These are phyloP conservation scores for Lophium mytilinum DNA, from an alignment of 495 filamentous ascomycete species.

Conservation along the genomic window DNA sequence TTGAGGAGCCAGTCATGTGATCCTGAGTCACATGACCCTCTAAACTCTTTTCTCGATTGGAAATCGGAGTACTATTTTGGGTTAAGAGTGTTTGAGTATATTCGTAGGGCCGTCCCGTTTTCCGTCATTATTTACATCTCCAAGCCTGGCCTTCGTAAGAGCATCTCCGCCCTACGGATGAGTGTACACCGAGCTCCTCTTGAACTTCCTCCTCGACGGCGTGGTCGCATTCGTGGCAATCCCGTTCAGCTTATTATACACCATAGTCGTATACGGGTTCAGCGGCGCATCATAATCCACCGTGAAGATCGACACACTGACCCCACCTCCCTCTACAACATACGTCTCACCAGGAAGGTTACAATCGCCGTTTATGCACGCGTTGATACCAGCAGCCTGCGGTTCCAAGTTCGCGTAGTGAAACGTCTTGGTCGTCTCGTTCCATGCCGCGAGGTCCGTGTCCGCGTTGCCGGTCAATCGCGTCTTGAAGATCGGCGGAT, in stretches of 20 bases:
- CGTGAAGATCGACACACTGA: conserved; percentile 33
- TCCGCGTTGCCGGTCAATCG: conserved; percentile 27
- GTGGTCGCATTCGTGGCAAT: too few species aligned
- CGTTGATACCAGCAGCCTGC: conserved; percentile 14
- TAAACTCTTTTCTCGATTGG: too few species aligned
- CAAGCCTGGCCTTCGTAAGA: too few species aligned
- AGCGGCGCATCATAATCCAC: conserved; percentile 33
- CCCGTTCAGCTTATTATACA: not conserved
- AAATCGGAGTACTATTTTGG: too few species aligned
- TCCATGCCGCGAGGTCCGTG: conserved; percentile 24
- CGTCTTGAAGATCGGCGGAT: conserved; percentile 33
- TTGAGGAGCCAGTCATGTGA: too few species aligned
- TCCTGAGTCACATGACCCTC: too few species aligned
- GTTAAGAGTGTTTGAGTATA: too few species aligned
- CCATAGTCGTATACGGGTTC: not conserved
- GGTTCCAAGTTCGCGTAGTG: conserved; percentile 8
- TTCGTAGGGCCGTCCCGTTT: too few species aligned
- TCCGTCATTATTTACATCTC: too few species aligned
- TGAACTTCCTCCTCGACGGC: too few species aligned
- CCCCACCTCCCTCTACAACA: conserved; percentile 23
- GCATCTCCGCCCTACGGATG: too few species aligned
- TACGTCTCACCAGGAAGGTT: conserved; percentile 30
- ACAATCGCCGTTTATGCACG: conserved; percentile 34
- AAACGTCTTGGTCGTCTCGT: conserved; percentile 32
- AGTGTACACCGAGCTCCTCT: too few species aligned